Percentiles rank a stretch among this genome's conserved stretches.
Conservation (phyloP, 257 asterid species). For the Fraxinus quadrangulata region DNA sequence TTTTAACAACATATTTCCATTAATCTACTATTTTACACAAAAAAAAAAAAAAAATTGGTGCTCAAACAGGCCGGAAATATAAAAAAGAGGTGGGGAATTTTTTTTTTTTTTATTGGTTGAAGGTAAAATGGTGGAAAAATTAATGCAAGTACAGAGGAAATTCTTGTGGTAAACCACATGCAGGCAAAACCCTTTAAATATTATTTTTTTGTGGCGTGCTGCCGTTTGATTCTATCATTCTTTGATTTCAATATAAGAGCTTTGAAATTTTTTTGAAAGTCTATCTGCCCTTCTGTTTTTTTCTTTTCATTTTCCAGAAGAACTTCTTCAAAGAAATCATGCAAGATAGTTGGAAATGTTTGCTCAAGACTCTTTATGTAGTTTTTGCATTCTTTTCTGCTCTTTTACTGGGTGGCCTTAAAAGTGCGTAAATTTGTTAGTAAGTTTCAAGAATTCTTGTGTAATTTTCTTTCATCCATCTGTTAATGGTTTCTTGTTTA, state of each 20-base stretch:
- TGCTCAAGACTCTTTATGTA: constrained; percentile 55
- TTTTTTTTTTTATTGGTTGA: no score
- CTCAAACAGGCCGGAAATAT: no score
- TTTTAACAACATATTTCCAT: no score
- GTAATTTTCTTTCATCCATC: not conserved
- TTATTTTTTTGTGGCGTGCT: no score
- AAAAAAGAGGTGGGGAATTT: no score
- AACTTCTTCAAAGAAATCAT: constrained; percentile 33
- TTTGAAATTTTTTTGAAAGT: not conserved
- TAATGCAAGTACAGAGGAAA: no score
- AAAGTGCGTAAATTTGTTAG: constrained; percentile 53
- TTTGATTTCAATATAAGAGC: not conserved
- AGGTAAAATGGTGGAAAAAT: no score
- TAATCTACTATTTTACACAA: no score
- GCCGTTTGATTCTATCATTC: no score
- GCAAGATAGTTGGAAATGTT: constrained; percentile 44
- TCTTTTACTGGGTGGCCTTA: constrained; percentile 70
- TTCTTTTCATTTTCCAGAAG: not conserved
- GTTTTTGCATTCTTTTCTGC: constrained; percentile 68
- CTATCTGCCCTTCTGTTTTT: not conserved
- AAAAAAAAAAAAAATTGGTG: no score
- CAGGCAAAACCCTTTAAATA: no score
- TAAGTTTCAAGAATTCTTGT: not conserved
- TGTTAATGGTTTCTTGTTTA: constrained; percentile 18
- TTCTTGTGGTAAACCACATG: no score